Conservation (phyloP, 805 yeast genomes). For the Dipodascus geniculatus region DNA sequence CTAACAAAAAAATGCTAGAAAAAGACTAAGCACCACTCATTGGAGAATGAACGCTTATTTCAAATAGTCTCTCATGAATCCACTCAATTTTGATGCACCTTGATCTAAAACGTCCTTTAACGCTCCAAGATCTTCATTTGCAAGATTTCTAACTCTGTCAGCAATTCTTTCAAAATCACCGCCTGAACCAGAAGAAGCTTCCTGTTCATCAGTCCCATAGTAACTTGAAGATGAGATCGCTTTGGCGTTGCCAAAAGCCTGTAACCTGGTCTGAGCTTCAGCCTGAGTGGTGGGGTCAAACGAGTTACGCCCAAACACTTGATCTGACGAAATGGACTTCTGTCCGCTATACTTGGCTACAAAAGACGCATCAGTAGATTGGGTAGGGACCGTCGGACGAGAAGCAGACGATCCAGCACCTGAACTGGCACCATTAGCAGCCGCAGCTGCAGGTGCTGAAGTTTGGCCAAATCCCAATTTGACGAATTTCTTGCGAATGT, state of each 20-base stretch:
- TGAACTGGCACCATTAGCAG: not conserved
- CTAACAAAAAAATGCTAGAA: not conserved
- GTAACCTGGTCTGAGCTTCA: slow-evolving; percentile 76
- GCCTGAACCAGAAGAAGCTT: slow-evolving; percentile 24
- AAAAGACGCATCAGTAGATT: slow-evolving; percentile 9
- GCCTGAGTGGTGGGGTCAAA: slow-evolving; percentile 66
- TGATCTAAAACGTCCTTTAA: slow-evolving; percentile 85
- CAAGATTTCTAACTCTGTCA: slow-evolving; percentile 55
- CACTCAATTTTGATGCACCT: slow-evolving; percentile 84
- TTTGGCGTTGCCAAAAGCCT: slow-evolving; percentile 73
- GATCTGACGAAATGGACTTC: slow-evolving; percentile 93
- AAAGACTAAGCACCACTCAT: not conserved
- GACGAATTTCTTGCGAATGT: slow-evolving; percentile 35
- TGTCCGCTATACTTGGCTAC: slow-evolving; percentile 65
- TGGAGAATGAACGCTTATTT: too few relatives aligned
- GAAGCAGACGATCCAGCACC: slow-evolving; percentile 6
- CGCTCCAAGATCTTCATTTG: slow-evolving; percentile 82
- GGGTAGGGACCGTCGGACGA: slow-evolving; percentile 7
- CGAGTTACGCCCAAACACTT: slow-evolving; percentile 78
- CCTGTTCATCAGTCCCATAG: slow-evolving; percentile 72
- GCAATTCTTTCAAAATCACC: slow-evolving; percentile 43
- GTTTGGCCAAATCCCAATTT: slow-evolving; percentile 87
- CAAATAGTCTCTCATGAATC: slow-evolving; percentile 76
- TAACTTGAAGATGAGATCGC: slow-evolving; percentile 87
- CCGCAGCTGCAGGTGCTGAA: slow-evolving; percentile 4